Evolutionary conservation across 2,329 filamentous ascomycete species (phyloP).

Genomic region (Penicillium corylophilum): DNA sequence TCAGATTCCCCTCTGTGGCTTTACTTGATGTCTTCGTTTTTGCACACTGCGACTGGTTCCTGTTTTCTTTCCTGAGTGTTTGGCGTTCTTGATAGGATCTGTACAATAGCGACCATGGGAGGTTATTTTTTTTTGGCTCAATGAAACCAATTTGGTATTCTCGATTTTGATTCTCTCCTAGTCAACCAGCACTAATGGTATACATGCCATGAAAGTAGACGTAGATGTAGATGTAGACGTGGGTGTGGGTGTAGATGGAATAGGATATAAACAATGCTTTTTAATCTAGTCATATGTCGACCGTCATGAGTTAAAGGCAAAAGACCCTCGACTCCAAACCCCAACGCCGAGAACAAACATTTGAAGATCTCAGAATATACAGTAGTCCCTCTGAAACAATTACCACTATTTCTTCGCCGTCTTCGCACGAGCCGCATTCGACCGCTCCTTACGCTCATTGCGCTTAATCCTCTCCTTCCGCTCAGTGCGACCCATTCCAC

Average conservation of each 20-base stretch:
- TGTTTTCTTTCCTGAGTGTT: constrained; percentile 5
- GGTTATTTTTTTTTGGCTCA: constrained; percentile 13
- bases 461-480: constrained; percentile 63
- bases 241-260: neutral
- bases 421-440: constrained; percentile 58
- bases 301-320: constrained; percentile 17
- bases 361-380: constrained; percentile 10
- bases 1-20: constrained; percentile 25
- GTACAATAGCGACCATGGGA: constrained; percentile 23
- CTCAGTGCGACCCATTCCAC: constrained; percentile 66
- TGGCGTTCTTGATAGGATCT: constrained; percentile 20
- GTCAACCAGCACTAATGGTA: too few species aligned
- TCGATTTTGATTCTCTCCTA: constrained; percentile 1
- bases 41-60: constrained; percentile 1
- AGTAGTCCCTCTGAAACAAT: constrained; percentile 7
- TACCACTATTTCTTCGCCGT: constrained; percentile 28
- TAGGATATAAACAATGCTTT: constrained; percentile 22
- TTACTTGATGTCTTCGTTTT: constrained; percentile 9
- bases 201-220: neutral
- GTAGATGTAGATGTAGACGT: neutral
- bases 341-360: constrained; percentile 24
- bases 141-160: constrained; percentile 9
- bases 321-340: constrained; percentile 23
- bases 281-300: constrained; percentile 18
- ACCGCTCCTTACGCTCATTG: constrained; percentile 66